Evolutionary conservation across 768 basidiomycete genomes (phyloP).

Genomic region (Auriscalpium orientale): DNA sequence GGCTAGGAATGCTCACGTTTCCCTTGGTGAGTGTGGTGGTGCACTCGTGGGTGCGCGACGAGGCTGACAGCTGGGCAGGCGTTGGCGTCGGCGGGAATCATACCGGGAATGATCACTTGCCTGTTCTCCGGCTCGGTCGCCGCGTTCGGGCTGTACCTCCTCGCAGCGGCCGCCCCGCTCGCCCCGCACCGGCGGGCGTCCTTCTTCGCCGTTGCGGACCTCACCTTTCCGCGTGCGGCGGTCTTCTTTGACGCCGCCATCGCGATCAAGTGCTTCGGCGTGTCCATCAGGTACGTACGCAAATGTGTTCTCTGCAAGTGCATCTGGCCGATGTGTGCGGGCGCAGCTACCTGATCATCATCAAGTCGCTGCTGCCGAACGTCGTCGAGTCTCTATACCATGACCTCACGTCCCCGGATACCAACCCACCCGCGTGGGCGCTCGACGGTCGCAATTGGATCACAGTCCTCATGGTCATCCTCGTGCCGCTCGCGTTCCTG

Average conservation of each 20-base stretch:
- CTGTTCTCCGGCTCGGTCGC: constrained; percentile 69
- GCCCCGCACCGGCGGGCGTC: constrained; percentile 70
- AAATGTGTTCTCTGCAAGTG: neutral
- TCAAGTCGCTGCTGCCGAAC: constrained; percentile 89
- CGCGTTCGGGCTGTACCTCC: constrained; percentile 82
- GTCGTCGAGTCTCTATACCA: constrained; percentile 82
- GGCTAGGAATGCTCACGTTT: constrained; percentile 79
- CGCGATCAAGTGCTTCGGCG: constrained; percentile 94
- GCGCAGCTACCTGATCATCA: constrained; percentile 77
- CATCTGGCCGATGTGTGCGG: neutral
- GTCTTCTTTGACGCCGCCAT: constrained; percentile 92
- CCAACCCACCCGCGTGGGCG: constrained; percentile 68
- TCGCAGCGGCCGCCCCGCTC: constrained; percentile 74
- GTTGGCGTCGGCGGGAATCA: constrained; percentile 81
- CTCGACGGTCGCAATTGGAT: constrained; percentile 81
- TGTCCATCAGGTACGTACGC: constrained; percentile 71
- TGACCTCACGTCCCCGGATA: constrained; percentile 56
- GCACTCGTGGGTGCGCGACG: neutral
- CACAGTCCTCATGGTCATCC: constrained; percentile 61
- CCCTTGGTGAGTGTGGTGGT: constrained; percentile 50
- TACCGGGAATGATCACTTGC: constrained; percentile 89
- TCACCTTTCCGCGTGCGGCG: constrained; percentile 86
- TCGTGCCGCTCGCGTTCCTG: constrained; percentile 79
- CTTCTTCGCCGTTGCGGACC: constrained; percentile 73
- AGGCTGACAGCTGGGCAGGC: constrained; percentile 39